These are phyloP conservation scores for Suillus discolor DNA, from an alignment of 768 basidiomycete genomes.

Conservation along the genomic window DNA sequence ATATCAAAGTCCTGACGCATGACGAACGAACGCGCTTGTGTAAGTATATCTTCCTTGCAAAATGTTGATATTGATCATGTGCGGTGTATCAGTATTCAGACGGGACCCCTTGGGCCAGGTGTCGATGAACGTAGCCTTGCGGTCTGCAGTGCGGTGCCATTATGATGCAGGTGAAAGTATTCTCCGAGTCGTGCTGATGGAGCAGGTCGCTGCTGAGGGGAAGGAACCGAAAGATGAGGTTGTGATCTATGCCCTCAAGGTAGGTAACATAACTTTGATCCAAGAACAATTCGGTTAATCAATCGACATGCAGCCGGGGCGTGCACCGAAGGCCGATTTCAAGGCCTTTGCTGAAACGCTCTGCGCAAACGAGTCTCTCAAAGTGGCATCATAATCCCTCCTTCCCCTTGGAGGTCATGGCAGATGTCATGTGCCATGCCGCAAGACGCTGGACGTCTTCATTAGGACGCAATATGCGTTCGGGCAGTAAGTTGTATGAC, in stretches of 20 bases:
- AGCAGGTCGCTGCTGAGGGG: conserved; percentile 37
- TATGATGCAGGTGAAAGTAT: conserved; percentile 58
- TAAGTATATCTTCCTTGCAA: conserved; percentile 30
- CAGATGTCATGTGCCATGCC: no score
- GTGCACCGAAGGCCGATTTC: conserved; percentile 55
- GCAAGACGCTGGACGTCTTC: conserved; percentile 3
- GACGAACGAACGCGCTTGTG: conserved; percentile 32
- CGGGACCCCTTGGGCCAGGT: conserved; percentile 73
- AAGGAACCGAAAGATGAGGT: conserved; percentile 39
- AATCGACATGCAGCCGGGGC: conserved; percentile 30
- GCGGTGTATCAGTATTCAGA: conserved; percentile 58
- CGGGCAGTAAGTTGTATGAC: not conserved
- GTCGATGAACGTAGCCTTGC: conserved; percentile 64
- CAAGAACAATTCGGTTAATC: not conserved
- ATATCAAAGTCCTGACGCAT: conserved; percentile 58
- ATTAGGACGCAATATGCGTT: not conserved
- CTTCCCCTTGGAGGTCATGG: not conserved
- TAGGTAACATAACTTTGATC: conserved; percentile 24
- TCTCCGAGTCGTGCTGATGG: conserved; percentile 57
- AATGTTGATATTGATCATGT: conserved; percentile 15
- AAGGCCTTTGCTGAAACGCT: conserved; percentile 51
- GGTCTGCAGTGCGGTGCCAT: conserved; percentile 56
- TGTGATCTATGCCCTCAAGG: conserved; percentile 69
- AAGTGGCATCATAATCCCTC: conserved; percentile 1
- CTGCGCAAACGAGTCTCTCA: conserved; percentile 38